Evolutionary conservation across 2,329 filamentous ascomycete species (phyloP), one percentile per base, ranked within the genome.

Genomic region (Aspergillus sergii): DNA sequence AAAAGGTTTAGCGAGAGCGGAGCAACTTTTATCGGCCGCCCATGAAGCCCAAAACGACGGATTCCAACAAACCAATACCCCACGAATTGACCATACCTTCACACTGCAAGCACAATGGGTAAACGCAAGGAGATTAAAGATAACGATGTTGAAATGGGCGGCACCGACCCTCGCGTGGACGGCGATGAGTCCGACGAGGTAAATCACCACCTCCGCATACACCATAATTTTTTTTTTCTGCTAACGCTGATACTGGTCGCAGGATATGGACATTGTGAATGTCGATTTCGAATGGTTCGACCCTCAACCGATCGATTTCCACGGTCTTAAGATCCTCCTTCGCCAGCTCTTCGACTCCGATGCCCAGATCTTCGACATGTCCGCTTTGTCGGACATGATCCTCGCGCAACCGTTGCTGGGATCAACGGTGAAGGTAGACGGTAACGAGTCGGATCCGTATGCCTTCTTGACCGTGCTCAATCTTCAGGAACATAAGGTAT

Each of bases 281-380:
- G 93, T 98, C 62, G 94, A 98, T 69, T 99, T 99, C 73, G 95
- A 99, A 82, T 98, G 93, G 91, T 99, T 98, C 82, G 96, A 97
- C 80, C 96, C 94, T 66, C 90, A 95, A 71, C 85, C 91, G 9
- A 86, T 96, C 71, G 95, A 99, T 79, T 98, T 98, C 79, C 94
- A 98, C 80, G 95, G 95, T 63, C 87, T 96, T 71, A 97, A 97
- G 79, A 90, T 88, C 11, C 88, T 99, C 9, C 80, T 97, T 64
- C 91, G 94, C 64, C 95, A 99, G 79, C 88, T 99, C 48, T 89
- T 99, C 77, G 95, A 98, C 78, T 88, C 91, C 59, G 95, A 99
- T 80, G 86, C 91, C 54, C 86, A 90, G 64, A 84, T 96, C 34
- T 93, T 97, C 82, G 91, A 98, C 78, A 86, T 97, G 69, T 97